phyloP scores from a whole-genome alignment of 805 yeast species.

The Saccharomycopsis capsularis region DNA sequence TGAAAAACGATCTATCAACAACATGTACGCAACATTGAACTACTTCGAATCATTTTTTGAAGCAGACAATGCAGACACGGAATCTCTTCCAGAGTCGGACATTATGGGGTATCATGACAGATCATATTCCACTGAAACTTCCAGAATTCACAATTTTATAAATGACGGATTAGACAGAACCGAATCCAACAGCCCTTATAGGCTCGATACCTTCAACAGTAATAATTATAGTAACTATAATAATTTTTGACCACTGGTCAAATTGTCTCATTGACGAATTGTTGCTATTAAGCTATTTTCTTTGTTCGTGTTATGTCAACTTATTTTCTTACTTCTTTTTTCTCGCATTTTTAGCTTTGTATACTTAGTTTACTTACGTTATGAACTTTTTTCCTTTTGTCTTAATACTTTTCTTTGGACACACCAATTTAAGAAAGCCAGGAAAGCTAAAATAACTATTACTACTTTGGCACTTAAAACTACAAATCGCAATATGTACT shows the following conservation, averaged over 20 bases:
- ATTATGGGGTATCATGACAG: conserved; percentile 9
- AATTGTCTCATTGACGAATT: too few relatives aligned
- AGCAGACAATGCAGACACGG: conserved; percentile 11
- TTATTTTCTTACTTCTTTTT: background rate
- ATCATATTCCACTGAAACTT: conserved; percentile 15
- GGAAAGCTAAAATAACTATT: too few relatives aligned
- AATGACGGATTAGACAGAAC: conserved; percentile 14
- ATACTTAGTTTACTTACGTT: too few relatives aligned
- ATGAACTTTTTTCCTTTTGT: too few relatives aligned
- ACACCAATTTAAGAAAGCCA: too few relatives aligned
- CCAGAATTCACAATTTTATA: conserved; percentile 8
- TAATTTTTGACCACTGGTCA: too few relatives aligned
- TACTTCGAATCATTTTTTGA: conserved; percentile 22
- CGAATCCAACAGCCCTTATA: conserved; percentile 12
- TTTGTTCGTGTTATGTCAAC: background rate
- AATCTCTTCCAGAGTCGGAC: conserved; percentile 4
- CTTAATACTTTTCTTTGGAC: too few relatives aligned
- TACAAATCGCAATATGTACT: too few relatives aligned
- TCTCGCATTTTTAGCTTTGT: too few relatives aligned
- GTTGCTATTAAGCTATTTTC: background rate
- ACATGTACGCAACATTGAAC: conserved; percentile 22
- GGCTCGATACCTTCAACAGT: conserved; percentile 17
- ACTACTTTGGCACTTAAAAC: too few relatives aligned
- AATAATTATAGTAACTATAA: conserved; percentile 13
- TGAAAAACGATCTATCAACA: conserved; percentile 18